phyloP scores from a whole-genome alignment of 495 filamentous ascomycete genomes.

The Thermochaetoides thermophila region DNA sequence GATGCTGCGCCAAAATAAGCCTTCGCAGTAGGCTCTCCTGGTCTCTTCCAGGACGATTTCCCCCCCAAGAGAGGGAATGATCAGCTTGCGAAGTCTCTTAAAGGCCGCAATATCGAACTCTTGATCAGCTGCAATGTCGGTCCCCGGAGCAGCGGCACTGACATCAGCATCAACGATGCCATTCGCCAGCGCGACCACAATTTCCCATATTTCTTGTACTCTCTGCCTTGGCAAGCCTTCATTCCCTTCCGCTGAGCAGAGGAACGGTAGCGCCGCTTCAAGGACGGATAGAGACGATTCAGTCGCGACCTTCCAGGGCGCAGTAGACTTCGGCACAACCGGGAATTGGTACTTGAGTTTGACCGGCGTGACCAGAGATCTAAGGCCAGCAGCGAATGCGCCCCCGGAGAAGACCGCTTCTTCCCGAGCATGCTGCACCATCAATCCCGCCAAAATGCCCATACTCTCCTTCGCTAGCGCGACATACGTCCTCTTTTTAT shows the following conservation, averaged over 20 bases:
- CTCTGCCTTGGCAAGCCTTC: slow-evolving; percentile 35
- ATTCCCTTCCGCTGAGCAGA: too few species aligned
- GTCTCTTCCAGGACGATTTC: slow-evolving; percentile 48
- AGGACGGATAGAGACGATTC: slow-evolving; percentile 53
- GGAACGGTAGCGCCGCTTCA: slow-evolving; percentile 46
- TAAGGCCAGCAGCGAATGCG: slow-evolving; percentile 43
- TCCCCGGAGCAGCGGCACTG: slow-evolving; percentile 18
- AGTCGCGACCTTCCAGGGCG: slow-evolving; percentile 70
- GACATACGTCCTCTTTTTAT: slow-evolving; percentile 55
- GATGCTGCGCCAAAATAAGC: slow-evolving; percentile 71
- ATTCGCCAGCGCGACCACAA: slow-evolving; percentile 42
- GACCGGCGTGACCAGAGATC: slow-evolving; percentile 52
- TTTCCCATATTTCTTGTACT: slow-evolving; percentile 39
- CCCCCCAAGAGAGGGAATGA: slow-evolving; percentile 60
- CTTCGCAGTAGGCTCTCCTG: slow-evolving; percentile 53
- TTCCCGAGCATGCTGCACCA: slow-evolving; percentile 47
- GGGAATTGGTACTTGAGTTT: slow-evolving; percentile 58
- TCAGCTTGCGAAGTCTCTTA: slow-evolving; percentile 46
- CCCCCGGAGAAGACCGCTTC: slow-evolving; percentile 49
- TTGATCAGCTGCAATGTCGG: slow-evolving; percentile 46
- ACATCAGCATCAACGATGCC: slow-evolving; percentile 46
- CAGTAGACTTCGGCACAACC: slow-evolving; percentile 38
- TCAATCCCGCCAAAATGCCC: slow-evolving; percentile 47
- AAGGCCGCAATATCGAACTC: slow-evolving; percentile 70
- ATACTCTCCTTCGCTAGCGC: slow-evolving; percentile 73